Evolutionary conservation across 768 basidiomycete genomes (phyloP).

Genomic region (Cystofilobasidium capitatum): DNA sequence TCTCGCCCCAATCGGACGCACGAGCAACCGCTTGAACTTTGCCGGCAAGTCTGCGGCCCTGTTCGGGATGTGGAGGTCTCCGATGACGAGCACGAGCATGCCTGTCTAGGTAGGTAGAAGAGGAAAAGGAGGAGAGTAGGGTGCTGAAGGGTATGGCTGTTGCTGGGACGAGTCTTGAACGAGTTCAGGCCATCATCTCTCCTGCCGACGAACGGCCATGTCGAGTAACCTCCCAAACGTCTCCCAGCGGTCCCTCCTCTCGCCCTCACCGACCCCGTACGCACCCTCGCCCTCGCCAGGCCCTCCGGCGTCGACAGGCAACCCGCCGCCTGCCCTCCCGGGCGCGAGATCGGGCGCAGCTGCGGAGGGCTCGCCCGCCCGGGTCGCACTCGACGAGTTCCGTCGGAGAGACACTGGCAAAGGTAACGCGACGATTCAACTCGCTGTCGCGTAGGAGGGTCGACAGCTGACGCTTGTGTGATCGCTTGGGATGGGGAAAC

Average conservation of each 20-base stretch:
- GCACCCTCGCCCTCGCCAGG: neutral
- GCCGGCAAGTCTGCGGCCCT: slow-evolving; percentile 61
- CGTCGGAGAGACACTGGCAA: neutral
- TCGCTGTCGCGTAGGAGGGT: neutral
- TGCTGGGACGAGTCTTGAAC: neutral
- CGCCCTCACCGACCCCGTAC: slow-evolving; percentile 22
- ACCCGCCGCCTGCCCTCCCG: slow-evolving; percentile 13
- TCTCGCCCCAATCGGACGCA: slow-evolving; percentile 36
- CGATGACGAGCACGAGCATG: slow-evolving; percentile 80
- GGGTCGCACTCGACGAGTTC: neutral
- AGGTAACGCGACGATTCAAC: neutral
- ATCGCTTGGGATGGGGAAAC: no score
- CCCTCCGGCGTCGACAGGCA: neutral
- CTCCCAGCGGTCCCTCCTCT: slow-evolving; percentile 24
- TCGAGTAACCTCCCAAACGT: neutral
- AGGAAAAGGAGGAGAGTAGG: no score
- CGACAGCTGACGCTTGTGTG: neutral
- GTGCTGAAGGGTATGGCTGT: no score
- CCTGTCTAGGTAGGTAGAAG: neutral
- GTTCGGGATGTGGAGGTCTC: slow-evolving; percentile 94
- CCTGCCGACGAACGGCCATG: neutral
- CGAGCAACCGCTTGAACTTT: slow-evolving; percentile 93
- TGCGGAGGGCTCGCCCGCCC: neutral
- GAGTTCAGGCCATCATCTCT: neutral
- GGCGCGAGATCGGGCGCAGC: neutral